phyloP scores from a whole-genome alignment of 805 yeast genomes.

The Kuraishia borneana region DNA sequence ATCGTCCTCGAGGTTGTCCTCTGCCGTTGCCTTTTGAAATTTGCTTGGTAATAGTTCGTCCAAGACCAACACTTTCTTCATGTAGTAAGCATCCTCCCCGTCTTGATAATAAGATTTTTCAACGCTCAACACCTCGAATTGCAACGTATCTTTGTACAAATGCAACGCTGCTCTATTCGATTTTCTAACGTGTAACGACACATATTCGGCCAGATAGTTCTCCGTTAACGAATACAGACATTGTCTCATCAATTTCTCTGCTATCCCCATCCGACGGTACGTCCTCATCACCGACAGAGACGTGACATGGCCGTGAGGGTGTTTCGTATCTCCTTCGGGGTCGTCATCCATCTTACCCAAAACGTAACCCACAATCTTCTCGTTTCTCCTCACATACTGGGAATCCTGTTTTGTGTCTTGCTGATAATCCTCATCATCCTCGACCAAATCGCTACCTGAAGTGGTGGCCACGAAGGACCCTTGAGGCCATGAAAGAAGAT shows the following conservation, averaged over 20 bases:
- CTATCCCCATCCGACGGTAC: conserved; percentile 90
- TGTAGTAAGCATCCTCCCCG: conserved; percentile 95
- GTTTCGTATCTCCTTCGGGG: conserved; percentile 59
- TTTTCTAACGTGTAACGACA: conserved; percentile 86
- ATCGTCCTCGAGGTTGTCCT: conserved; percentile 47
- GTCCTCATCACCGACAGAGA: conserved; percentile 92
- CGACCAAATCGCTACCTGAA: conserved; percentile 33
- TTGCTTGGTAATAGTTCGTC: conserved; percentile 47
- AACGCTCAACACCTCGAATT: conserved; percentile 71
- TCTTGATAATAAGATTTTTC: conserved; percentile 91
- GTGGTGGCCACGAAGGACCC: conserved; percentile 93
- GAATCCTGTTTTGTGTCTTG: conserved; percentile 13
- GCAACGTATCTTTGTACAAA: conserved; percentile 74
- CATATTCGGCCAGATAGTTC: conserved; percentile 70
- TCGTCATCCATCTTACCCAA: conserved; percentile 96
- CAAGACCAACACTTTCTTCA: conserved; percentile 60
- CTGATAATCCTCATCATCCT: conserved; percentile 9
- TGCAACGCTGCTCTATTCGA: conserved; percentile 92
- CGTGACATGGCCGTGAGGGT: conserved; percentile 88
- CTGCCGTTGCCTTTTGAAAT: conserved; percentile 29
- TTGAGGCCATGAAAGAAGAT: conserved; percentile 93
- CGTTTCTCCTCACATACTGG: conserved; percentile 55
- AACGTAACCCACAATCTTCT: conserved; percentile 90
- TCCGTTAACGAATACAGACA: conserved; percentile 67
- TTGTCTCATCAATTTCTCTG: conserved; percentile 84